Base-by-base conservation (phyloP, 139 green algal genomes). In the Chlamydomonas asymmetrica region DNA sequence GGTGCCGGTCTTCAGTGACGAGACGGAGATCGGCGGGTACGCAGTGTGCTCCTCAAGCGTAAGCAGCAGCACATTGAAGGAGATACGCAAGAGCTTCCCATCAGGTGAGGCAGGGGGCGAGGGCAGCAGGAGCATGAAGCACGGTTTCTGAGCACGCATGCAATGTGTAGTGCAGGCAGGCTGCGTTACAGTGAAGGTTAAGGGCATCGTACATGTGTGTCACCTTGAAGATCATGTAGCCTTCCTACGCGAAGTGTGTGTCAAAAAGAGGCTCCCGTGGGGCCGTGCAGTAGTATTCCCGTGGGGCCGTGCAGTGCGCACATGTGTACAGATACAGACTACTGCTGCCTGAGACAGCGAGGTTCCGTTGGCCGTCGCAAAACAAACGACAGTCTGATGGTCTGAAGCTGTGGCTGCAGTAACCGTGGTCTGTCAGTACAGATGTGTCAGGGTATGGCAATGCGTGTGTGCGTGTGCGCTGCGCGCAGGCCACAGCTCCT, bases 71-170 rank as follows among this genome's bases (percentile, higher is more conserved):
- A 59, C 82, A n/a, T 49, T 80, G 18, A 40, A 62, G 0, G 89
- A 94, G 37, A 77, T 85, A 27, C 74, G 80, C 3, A 94, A 94
- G 66, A 88, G 75, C 71, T 93, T 91, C 72, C 88, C 88, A 61
- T 82, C 66, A 50, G 84, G 84, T 89, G 63, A 71, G 69, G 3
- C 1, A 10, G 29, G 10, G 10, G 3, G 8, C 6, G 0, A 6
- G 35, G 1, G 23, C 4, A 20, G 3, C 29, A 13, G 59, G 31
- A 25, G 13, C n/a, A n/a, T n/a, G n/a, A n/a, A n/a, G n/a, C n/a
- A n/a, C n/a, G n/a, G n/a, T n/a, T n/a, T n/a, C n/a, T n/a, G n/a
- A n/a, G n/a, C n/a, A n/a, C n/a, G n/a, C n/a, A n/a, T n/a, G 31
- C 32, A 65, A 4, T 5, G 59, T 10, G 31, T 13, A 29, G 20